Conservation (phyloP, 2,329 filamentous ascomycete genomes). For the Epichloe aotearoae region DNA sequence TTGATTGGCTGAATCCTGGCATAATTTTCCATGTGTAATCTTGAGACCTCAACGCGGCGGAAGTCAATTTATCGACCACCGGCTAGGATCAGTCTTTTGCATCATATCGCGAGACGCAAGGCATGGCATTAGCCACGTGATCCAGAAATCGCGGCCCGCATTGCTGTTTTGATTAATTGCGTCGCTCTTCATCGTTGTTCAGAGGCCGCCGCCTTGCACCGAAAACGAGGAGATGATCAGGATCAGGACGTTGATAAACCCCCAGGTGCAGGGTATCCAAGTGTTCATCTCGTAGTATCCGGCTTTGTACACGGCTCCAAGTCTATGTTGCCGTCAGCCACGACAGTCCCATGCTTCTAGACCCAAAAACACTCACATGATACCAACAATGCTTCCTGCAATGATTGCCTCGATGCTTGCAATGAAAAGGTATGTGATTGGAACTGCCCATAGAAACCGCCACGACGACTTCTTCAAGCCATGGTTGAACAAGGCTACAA, state of each 20-base stretch:
- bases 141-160: too few relatives aligned
- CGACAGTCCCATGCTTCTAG: not conserved
- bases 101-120: not conserved
- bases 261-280: slow-evolving; percentile 88
- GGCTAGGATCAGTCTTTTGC: too few relatives aligned
- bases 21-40: too few relatives aligned
- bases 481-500: slow-evolving; percentile 62
- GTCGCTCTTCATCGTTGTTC: slow-evolving; percentile 14
- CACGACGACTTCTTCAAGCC: slow-evolving; percentile 41
- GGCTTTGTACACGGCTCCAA: slow-evolving; percentile 67
- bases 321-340: slow-evolving; percentile 37
- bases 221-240: slow-evolving; percentile 81
- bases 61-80: too few relatives aligned
- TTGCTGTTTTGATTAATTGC: not conserved
- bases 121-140: not conserved
- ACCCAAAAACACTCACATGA: slow-evolving; percentile 47
- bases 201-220: slow-evolving; percentile 82
- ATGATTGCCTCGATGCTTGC: slow-evolving; percentile 66
- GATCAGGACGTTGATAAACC: slow-evolving; percentile 67
- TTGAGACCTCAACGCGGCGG: too few relatives aligned
- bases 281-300: slow-evolving; percentile 87
- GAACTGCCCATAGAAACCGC: slow-evolving; percentile 58
- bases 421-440: slow-evolving; percentile 55
- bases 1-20: too few relatives aligned
- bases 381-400: slow-evolving; percentile 67